phyloP scores from a whole-genome alignment of 2,329 filamentous ascomycete species.

The Venturia effusa region DNA sequence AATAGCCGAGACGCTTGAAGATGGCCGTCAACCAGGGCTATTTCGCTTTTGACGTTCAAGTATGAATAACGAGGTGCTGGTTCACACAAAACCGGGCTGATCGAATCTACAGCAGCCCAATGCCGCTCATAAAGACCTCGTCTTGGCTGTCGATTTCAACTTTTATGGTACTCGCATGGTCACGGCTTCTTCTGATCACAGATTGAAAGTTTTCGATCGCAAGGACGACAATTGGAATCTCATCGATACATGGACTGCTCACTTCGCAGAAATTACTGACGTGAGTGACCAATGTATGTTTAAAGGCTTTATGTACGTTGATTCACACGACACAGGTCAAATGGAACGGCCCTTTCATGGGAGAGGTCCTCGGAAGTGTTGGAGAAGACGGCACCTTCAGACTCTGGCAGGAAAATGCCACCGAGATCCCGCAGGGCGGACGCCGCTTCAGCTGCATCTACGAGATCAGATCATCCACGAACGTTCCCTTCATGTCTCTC shows the following conservation, averaged over 20 bases:
- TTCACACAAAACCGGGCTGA: background rate
- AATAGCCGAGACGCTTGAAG: constrained; percentile 9
- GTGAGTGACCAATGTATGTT: constrained; percentile 37
- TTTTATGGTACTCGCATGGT: constrained; percentile 85
- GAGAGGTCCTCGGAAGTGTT: constrained; percentile 78
- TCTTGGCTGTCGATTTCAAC: constrained; percentile 82
- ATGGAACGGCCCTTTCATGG: constrained; percentile 86
- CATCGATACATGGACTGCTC: constrained; percentile 80
- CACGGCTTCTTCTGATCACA: constrained; percentile 84
- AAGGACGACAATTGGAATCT: constrained; percentile 68
- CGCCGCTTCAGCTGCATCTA: constrained; percentile 67
- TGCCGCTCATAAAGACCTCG: constrained; percentile 65
- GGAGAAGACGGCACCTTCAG: constrained; percentile 84
- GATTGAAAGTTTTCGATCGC: constrained; percentile 81
- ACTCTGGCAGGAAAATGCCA: constrained; percentile 85
- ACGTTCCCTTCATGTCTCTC: constrained; percentile 63
- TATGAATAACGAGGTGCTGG: background rate
- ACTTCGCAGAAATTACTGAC: constrained; percentile 83
- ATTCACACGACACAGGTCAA: constrained; percentile 50
- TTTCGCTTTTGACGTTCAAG: constrained; percentile 38
- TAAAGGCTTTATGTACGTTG: background rate
- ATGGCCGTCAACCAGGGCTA: constrained; percentile 30
- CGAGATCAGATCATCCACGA: constrained; percentile 54
- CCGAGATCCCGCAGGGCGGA: constrained; percentile 60
- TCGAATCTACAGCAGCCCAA: constrained; percentile 29